Conservation (phyloP, 805 yeast species). For the Saccharomycopsis sp. region DNA sequence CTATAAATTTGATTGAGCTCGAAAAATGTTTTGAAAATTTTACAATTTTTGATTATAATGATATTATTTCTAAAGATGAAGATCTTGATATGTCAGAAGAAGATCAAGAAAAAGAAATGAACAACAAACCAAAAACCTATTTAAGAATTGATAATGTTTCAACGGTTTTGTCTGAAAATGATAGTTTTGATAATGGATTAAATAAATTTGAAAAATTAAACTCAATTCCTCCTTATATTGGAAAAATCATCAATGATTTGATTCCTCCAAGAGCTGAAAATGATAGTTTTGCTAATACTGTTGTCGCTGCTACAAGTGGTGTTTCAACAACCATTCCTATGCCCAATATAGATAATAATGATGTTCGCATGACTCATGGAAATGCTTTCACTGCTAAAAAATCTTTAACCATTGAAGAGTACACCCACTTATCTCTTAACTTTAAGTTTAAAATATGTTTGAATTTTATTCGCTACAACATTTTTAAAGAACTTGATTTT, state of each 20-base stretch:
- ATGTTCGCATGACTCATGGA: background rate
- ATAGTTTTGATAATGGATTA: background rate
- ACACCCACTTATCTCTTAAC: conserved; percentile 7
- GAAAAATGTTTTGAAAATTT: conserved; percentile 7
- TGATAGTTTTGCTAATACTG: background rate
- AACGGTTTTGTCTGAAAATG: background rate
- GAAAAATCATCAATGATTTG: no score
- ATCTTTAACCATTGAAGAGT: conserved; percentile 8
- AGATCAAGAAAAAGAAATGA: background rate
- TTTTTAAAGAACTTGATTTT: conserved; percentile 6
- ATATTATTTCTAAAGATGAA: no score
- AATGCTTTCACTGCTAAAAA: background rate
- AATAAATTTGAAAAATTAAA: background rate
- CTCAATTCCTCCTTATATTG: no score
- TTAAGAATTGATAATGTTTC: background rate
- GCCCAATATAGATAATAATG: no score
- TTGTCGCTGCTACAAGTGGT: background rate
- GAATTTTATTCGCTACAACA: conserved; percentile 10
- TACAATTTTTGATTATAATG: conserved; percentile 3
- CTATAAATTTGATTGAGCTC: conserved; percentile 1
- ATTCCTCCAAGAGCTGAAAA: background rate
- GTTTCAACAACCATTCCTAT: background rate
- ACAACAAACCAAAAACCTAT: background rate
- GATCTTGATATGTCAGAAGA: background rate
- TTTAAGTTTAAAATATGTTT: conserved; percentile 15